Evolutionary conservation across 73 alveolate species (phyloP), one percentile per base, ranked within the genome.

Genomic region (Breviolum minutum): DNA sequence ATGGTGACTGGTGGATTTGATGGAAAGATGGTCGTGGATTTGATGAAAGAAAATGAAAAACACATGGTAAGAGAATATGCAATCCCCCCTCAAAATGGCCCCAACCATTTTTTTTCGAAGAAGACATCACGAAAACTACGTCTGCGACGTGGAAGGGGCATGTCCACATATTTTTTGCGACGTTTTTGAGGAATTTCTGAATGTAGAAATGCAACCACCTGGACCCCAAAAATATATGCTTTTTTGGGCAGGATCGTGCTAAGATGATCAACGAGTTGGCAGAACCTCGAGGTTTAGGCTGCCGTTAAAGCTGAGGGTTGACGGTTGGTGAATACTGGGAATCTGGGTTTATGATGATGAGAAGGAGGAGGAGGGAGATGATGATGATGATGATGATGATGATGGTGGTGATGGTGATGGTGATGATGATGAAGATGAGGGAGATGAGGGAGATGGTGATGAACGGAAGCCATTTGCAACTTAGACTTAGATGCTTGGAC

Each of bases 231-330:
- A 4, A 73, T n/a, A n/a, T n/a, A n/a, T n/a, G n/a, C 74, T 17
- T 66, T 17, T 11, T 11, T 66, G 74, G 74, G 74, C 64, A 91
- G 98, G 98, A 92, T 80, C 76, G 90, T n/a, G 98, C 98, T 20
- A 88, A 90, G n/a, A 92, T 92, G 98, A 92, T 92, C 80, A 76
- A 83, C 81, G 98, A 92, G 98, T 89, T 92, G 48, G 89, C 98
- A 8, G 98, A 92, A 24, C 98, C 98, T 7, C 89, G 98, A 27
- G 98, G 98, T 5, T 48, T 92, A 92, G 98, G 98, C 94, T 22
- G 77, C 17, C 77, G 2, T 40, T 40, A 3, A 40, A 40, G 54
- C 54, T 40, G 54, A 40, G 54, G 54, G 54, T 40, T 40, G 54
- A 40, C 54, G 54, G 77, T 14, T 22, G 77, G 77, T 68, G 77